Percentiles rank a stretch among this genome's conserved stretches.
These are phyloP conservation scores for Chaetomium strumarium DNA, from an alignment of 2,329 filamentous ascomycete genomes.

Conservation along the genomic window DNA sequence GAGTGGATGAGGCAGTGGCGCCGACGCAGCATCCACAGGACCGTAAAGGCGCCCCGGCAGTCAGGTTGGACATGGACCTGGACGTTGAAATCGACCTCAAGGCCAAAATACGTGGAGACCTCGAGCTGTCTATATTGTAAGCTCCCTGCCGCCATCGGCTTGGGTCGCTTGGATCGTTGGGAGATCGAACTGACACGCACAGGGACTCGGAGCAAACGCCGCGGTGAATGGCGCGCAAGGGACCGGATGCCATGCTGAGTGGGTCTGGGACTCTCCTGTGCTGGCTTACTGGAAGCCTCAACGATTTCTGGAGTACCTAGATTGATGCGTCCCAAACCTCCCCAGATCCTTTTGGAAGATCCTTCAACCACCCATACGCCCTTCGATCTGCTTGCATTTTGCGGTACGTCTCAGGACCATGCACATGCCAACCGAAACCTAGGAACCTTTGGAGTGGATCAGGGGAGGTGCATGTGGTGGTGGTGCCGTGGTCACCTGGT, in stretches of 20 bases:
- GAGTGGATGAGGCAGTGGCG: background rate
- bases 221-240: background rate
- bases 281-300: too few species aligned
- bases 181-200: background rate
- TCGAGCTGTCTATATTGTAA: slow-evolving; percentile 21
- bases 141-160: background rate
- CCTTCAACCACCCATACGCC: too few species aligned
- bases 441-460: too few species aligned
- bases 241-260: too few species aligned
- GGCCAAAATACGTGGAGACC: slow-evolving; percentile 21
- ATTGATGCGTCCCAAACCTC: too few species aligned
- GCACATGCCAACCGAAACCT: too few species aligned
- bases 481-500: slow-evolving; percentile 16
- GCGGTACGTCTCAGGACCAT: background rate
- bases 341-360: too few species aligned
- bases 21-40: background rate
- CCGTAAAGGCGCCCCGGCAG: slow-evolving; percentile 18
- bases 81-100: slow-evolving; percentile 24
- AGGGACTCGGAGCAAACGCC: slow-evolving; percentile 5
- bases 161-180: too few species aligned
- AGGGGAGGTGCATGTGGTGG: background rate
- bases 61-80: slow-evolving; percentile 23
- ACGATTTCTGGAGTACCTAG: too few species aligned
- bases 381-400: too few species aligned
- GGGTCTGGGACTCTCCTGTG: background rate